Evolutionary conservation across 2,329 filamentous ascomycete species (phyloP), one percentile per base, ranked within the genome.

Genomic region (Didymella lethalis): DNA sequence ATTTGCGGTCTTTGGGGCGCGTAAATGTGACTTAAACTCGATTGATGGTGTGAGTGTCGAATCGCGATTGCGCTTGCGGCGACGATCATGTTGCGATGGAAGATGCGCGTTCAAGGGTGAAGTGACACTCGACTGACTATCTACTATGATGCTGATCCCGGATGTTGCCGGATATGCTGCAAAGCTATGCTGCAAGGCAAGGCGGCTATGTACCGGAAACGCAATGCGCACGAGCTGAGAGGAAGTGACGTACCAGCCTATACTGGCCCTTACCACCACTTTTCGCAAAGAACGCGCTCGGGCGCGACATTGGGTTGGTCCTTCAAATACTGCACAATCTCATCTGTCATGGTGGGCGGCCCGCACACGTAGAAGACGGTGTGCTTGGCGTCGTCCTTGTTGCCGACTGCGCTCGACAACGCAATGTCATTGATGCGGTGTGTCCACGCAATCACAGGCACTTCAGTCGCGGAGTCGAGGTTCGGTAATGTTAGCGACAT

Each of bases 291-390:
- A 8, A 83, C 81, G 28, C 73, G 69, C 36, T 77, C 75, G 18
- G 69, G 59, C 23, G 64, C 62, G 64, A 83, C 77, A 8, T 78
- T 74, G 5, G 75, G 64, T 62, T 79, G 75, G 29, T 64, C 67
- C 43, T 69, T 66, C 55, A 83, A 55, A 48, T 76, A 77, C 6
- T 73, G 71, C 4, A 82, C 80, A 46, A 80, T 69, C 41, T 77
- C 71, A 62, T 84, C 81, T 4, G 81, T 83, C 79, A 84, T 83
- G 45, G 66, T 68, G 23, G 78, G 77, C 20, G 81, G 81, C 2
- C 82, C 82, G 57, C 82, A 84, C 6, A 83, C 78, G 64, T 82
- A 83, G 54, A 76, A 79, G 1, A 82, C 71, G 0, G 79, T 79
- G 10, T 66, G 65, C 47, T 66, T 62, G 40, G 78, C 74, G 48